Conservation (phyloP, 2,329 filamentous ascomycete genomes). For the Botrytis fabae region DNA sequence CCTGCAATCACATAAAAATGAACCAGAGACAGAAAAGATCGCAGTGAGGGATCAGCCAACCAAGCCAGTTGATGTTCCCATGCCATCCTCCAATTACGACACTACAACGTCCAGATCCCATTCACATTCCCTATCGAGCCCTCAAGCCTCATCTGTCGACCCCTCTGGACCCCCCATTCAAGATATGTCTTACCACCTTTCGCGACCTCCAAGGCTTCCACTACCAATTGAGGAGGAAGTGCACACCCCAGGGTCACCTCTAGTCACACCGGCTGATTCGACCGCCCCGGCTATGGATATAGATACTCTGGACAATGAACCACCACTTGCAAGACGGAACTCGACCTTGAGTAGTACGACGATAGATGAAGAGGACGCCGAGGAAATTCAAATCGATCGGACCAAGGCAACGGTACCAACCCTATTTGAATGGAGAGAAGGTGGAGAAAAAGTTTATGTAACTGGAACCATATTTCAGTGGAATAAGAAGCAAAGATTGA, state of each 20-base stretch:
- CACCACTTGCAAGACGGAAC: slow-evolving; percentile 50
- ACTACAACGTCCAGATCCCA: slow-evolving; percentile 35
- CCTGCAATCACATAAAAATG: slow-evolving; percentile 28
- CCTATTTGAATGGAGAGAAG: slow-evolving; percentile 73
- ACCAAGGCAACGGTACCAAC: slow-evolving; percentile 79
- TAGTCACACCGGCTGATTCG: slow-evolving; percentile 71
- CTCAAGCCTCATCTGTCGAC: slow-evolving; percentile 51
- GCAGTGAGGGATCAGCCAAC: slow-evolving; percentile 47
- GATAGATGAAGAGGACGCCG: slow-evolving; percentile 78
- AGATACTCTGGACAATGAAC: slow-evolving; percentile 51
- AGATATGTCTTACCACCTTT: slow-evolving; percentile 60
- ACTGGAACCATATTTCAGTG: slow-evolving; percentile 97
- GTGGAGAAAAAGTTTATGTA: slow-evolving; percentile 89
- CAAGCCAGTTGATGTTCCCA: slow-evolving; percentile 58
- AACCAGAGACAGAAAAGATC: slow-evolving; percentile 40
- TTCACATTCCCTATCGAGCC: slow-evolving; percentile 28
- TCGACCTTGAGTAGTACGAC: slow-evolving; percentile 62
- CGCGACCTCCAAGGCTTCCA: slow-evolving; percentile 82
- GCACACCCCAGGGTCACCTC: slow-evolving; percentile 86
- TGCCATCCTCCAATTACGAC: slow-evolving; percentile 34
- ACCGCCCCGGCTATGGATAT: slow-evolving; percentile 37
- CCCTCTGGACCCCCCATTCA: slow-evolving; percentile 46
- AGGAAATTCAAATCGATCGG: slow-evolving; percentile 75
- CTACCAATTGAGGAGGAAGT: slow-evolving; percentile 92
- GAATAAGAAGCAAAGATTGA: slow-evolving; percentile 89